Evolutionary conservation across 305 asterid species (phyloP).

Genomic region (Fraxinus angustifolia): DNA sequence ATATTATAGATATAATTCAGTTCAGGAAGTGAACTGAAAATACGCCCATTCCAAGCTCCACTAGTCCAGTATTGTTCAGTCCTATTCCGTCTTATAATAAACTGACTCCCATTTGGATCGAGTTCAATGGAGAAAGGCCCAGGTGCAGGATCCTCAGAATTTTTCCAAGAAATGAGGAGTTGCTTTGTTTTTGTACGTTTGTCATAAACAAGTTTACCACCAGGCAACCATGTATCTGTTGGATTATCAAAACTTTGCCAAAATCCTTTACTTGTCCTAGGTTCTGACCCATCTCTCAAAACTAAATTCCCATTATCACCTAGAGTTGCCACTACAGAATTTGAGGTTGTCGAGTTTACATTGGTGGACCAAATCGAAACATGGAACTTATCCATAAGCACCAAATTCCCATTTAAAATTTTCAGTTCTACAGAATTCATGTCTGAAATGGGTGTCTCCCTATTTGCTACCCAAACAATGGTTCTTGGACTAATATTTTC

Average conservation of each 20-base stretch:
- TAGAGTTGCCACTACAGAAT: constrained; percentile 39
- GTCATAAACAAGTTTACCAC: constrained; percentile 44
- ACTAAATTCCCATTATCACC: constrained; percentile 54
- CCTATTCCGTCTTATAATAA: constrained; percentile 31
- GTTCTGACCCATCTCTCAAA: constrained; percentile 30
- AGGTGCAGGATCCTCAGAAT: constrained; percentile 41
- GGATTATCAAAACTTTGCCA: constrained; percentile 69
- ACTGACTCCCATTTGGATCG: constrained; percentile 31
- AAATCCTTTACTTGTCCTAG: constrained; percentile 25
- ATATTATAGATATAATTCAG: constrained; percentile 42
- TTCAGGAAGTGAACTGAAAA: constrained; percentile 55
- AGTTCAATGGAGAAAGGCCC: constrained; percentile 40
- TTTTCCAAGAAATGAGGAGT: constrained; percentile 61
- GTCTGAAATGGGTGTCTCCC: constrained; percentile 50
- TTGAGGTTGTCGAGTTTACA: constrained; percentile 25
- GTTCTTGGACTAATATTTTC: constrained; percentile 33
- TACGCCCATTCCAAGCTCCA: constrained; percentile 53
- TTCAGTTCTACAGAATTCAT: constrained; percentile 32
- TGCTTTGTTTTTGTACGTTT: constrained; percentile 34
- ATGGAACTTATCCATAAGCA: constrained; percentile 32
- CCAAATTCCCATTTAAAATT: constrained; percentile 46
- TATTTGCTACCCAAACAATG: constrained; percentile 79
- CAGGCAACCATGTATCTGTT: constrained; percentile 59
- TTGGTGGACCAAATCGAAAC: constrained; percentile 47
- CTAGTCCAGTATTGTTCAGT: constrained; percentile 35